Evolutionary conservation across 805 yeast species (phyloP).

Genomic region (Candida orba): DNA sequence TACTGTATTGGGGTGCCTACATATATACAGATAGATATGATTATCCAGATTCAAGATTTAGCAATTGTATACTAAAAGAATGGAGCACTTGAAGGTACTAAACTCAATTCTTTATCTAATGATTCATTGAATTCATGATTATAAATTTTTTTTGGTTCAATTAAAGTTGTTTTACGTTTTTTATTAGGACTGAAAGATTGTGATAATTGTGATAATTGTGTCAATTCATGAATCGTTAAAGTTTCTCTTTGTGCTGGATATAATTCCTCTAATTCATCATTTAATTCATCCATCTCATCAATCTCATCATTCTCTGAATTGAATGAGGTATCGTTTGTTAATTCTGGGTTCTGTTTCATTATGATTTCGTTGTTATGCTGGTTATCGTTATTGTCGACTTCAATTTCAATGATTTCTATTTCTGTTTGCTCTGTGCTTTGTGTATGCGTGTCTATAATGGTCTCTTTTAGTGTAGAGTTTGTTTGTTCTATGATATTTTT

Average conservation of each 20-base stretch:
- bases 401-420: neutral
- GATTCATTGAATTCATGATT: neutral
- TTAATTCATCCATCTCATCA: neutral
- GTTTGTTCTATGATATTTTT: too few species aligned
- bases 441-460: too few species aligned
- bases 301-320: neutral
- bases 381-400: neutral
- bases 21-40: neutral
- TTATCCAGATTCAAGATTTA: too few species aligned
- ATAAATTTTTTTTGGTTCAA: too few species aligned
- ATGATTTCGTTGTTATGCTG: neutral
- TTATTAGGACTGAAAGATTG: neutral
- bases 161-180: neutral
- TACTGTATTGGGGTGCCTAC: neutral
- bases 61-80: neutral
- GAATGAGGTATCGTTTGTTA: neutral
- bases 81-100: conserved; percentile 12
- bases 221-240: conserved; percentile 11
- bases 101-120: neutral
- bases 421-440: neutral
- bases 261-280: conserved; percentile 23
- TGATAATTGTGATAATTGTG: conserved; percentile 14
- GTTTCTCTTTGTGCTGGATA: conserved; percentile 24
- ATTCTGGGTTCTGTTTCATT: neutral
- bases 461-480: too few species aligned